Conservation (phyloP, 1,139 yeast species). For the Geotrichum bryndzae region DNA sequence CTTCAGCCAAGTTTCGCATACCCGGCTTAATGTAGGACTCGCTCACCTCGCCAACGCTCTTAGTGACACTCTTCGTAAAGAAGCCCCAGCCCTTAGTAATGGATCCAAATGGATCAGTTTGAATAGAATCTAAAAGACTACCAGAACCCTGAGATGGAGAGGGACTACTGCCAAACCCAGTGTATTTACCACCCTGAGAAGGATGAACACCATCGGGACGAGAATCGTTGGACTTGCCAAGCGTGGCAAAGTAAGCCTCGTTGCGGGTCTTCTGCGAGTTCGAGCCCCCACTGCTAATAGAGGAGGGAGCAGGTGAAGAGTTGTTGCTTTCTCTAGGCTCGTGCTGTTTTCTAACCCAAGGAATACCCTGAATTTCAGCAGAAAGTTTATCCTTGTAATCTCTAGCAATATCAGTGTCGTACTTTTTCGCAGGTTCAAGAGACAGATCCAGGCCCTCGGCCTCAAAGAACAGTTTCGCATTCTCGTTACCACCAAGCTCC, state of each 20-base stretch:
- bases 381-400: slow-evolving; percentile 82
- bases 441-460: slow-evolving; percentile 65
- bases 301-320: slow-evolving; percentile 16
- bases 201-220: slow-evolving; percentile 83
- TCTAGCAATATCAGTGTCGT: slow-evolving; percentile 85
- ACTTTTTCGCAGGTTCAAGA: slow-evolving; percentile 66
- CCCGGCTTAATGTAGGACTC: slow-evolving; percentile 87
- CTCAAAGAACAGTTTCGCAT: slow-evolving; percentile 71
- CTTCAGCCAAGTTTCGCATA: slow-evolving; percentile 70
- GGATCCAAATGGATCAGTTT: slow-evolving; percentile 83
- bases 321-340: slow-evolving; percentile 31
- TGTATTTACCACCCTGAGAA: slow-evolving; percentile 88
- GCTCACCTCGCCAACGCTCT: slow-evolving; percentile 78
- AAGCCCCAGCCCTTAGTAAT: slow-evolving; percentile 90
- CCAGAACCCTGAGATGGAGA: slow-evolving; percentile 40
- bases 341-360: slow-evolving; percentile 63
- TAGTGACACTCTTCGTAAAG: slow-evolving; percentile 74
- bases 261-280: slow-evolving; percentile 51
- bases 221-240: slow-evolving; percentile 65
- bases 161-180: slow-evolving; percentile 85
- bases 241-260: slow-evolving; percentile 73
- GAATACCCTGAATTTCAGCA: slow-evolving; percentile 67
- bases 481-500: slow-evolving; percentile 87
- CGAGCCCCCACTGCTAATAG: slow-evolving; percentile 15
- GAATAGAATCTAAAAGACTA: slow-evolving; percentile 62